These are phyloP conservation scores for Lentinula novae-zelandiae DNA, from an alignment of 1,284 basidiomycete genomes.

Conservation along the genomic window DNA sequence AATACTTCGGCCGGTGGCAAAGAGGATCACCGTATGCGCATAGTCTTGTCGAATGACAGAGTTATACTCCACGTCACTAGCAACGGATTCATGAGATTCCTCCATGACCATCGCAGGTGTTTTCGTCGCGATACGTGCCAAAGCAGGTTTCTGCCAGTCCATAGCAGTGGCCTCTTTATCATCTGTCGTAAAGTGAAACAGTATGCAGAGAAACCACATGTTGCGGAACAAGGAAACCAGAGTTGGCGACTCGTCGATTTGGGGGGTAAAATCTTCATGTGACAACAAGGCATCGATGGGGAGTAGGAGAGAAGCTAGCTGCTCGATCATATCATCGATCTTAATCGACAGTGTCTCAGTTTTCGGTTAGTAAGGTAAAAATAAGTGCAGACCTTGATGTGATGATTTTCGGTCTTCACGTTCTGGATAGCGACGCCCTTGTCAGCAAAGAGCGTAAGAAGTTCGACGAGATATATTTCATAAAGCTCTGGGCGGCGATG, in stretches of 20 bases:
- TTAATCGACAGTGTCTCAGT: constrained; percentile 26
- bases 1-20: not conserved
- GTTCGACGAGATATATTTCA: constrained; percentile 79
- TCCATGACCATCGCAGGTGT: constrained; percentile 87
- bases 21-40: constrained; percentile 60
- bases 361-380: not conserved
- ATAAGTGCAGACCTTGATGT: constrained; percentile 50
- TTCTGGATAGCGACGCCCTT: constrained; percentile 92
- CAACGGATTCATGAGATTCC: constrained; percentile 79
- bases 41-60: constrained; percentile 90
- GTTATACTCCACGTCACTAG: constrained; percentile 92
- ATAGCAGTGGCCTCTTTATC: constrained; percentile 56
- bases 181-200: constrained; percentile 72
- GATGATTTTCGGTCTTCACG: constrained; percentile 58
- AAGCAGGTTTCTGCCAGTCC: constrained; percentile 73
- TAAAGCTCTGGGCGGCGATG: constrained; percentile 71
- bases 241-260: constrained; percentile 53
- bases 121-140: constrained; percentile 82
- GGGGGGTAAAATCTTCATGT: constrained; percentile 71
- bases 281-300: constrained; percentile 89
- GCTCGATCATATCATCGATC: constrained; percentile 83
- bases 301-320: constrained; percentile 82
- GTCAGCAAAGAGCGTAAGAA: constrained; percentile 85
- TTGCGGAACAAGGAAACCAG: constrained; percentile 87
- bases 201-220: constrained; percentile 90